phyloP scores from a whole-genome alignment of 345 rosid species.

The Camelina hispida region DNA sequence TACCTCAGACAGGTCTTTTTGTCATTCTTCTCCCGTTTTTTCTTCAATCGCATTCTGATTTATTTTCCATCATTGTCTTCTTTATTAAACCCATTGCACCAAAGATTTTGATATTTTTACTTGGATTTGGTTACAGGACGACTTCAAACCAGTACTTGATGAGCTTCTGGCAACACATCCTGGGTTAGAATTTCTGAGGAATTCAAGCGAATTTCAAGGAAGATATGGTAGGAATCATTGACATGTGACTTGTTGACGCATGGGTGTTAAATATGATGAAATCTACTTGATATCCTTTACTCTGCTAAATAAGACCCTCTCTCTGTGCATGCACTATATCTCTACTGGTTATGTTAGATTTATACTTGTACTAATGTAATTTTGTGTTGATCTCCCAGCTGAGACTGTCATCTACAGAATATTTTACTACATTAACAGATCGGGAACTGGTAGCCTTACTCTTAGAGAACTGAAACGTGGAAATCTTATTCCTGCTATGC shows the following conservation, averaged over 20 bases:
- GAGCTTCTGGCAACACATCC: slow-evolving; percentile 84
- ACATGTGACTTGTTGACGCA: not conserved
- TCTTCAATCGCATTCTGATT: not conserved
- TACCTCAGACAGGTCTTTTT: slow-evolving; percentile 69
- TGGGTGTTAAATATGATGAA: slow-evolving; percentile 7
- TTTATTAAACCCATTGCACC: not conserved
- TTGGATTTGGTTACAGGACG: slow-evolving; percentile 56
- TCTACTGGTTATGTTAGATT: slow-evolving; percentile 16
- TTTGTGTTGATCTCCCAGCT: slow-evolving; percentile 55
- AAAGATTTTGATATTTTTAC: slow-evolving; percentile 6
- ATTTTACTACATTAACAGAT: slow-evolving; percentile 73
- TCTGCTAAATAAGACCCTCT: not conserved
- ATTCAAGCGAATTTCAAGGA: slow-evolving; percentile 74
- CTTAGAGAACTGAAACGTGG: slow-evolving; percentile 83
- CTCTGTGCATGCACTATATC: not conserved
- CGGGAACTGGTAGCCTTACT: slow-evolving; percentile 72
- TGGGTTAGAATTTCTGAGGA: slow-evolving; percentile 68
- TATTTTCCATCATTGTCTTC: not conserved
- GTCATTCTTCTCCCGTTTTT: slow-evolving; percentile 2
- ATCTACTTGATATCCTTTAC: not conserved
- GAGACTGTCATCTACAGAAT: slow-evolving; percentile 90
- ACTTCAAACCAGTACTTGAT: slow-evolving; percentile 72
- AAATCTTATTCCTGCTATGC: slow-evolving; percentile 72
- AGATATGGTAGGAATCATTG: slow-evolving; percentile 65
- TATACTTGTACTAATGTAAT: slow-evolving; percentile 21